These are phyloP conservation scores for Elaeis guineensis DNA, from an alignment of 176 grass and related monocot species.

Conservation along the genomic window DNA sequence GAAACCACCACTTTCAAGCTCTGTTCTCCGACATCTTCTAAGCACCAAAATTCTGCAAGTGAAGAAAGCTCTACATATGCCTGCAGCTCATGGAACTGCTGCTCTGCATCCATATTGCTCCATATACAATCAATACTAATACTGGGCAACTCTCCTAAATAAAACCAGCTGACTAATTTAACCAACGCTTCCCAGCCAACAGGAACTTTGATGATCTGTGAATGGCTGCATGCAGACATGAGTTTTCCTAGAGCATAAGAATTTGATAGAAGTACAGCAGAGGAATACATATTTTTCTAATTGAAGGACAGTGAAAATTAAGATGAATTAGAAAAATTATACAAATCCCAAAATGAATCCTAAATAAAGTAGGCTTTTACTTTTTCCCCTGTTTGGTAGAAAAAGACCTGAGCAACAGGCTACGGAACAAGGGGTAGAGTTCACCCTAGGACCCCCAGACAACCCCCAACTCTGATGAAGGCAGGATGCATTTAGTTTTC, in stretches of 20 bases:
- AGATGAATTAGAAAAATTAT: too few relatives aligned
- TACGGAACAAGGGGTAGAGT: too few relatives aligned
- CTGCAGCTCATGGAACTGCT: constrained; percentile 31
- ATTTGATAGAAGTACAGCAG: not conserved
- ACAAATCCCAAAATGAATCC: too few relatives aligned
- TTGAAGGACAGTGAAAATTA: too few relatives aligned
- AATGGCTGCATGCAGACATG: constrained; percentile 41
- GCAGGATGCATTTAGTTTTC: too few relatives aligned
- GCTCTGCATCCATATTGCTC: constrained; percentile 31
- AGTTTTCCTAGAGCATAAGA: not conserved
- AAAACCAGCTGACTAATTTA: constrained; percentile 55
- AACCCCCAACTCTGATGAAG: too few relatives aligned
- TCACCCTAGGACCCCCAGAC: too few relatives aligned
- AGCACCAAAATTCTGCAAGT: constrained; percentile 66
- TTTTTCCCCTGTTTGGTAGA: too few relatives aligned
- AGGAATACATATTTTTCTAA: too few relatives aligned
- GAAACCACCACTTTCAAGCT: constrained; percentile 20
- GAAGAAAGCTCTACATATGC: constrained; percentile 60
- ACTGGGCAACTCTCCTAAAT: constrained; percentile 37
- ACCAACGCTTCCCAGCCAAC: constrained; percentile 45
- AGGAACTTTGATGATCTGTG: constrained; percentile 45
- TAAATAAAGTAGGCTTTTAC: too few relatives aligned
- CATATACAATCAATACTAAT: constrained; percentile 34
- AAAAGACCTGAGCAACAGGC: too few relatives aligned
- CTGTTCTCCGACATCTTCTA: constrained; percentile 57